phyloP scores from a whole-genome alignment of 345 rosid species.

The Gossypium thurberi region DNA sequence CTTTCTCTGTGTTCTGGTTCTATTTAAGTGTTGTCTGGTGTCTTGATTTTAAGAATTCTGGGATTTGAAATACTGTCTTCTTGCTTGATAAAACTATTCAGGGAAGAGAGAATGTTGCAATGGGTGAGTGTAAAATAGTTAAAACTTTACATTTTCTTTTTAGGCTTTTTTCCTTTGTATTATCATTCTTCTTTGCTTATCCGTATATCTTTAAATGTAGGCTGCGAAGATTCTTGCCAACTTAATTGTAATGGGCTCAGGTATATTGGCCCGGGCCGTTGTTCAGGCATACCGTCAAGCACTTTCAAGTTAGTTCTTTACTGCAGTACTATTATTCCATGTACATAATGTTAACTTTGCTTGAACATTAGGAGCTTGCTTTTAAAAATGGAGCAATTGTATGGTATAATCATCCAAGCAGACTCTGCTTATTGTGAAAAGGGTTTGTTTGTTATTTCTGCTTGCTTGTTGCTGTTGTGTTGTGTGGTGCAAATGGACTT shows the following conservation, averaged over 20 bases:
- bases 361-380: not conserved
- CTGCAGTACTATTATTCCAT: not conserved
- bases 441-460: too few species aligned
- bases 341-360: not conserved
- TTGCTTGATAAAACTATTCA: not conserved
- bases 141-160: not conserved
- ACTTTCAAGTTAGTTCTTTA: not conserved
- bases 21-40: too few species aligned
- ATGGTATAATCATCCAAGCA: not conserved
- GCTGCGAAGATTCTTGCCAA: conserved; percentile 67
- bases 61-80: not conserved
- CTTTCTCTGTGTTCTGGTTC: not conserved
- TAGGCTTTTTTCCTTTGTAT: not conserved
- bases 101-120: not conserved
- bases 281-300: conserved; percentile 36
- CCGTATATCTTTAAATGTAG: conserved; percentile 26
- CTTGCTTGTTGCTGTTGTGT: too few species aligned
- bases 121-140: not conserved
- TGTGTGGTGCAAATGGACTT: too few species aligned
- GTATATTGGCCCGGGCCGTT: conserved; percentile 53
- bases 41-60: not conserved
- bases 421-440: not conserved
- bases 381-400: not conserved
- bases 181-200: not conserved
- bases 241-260: conserved; percentile 69